These are phyloP conservation scores for Phytophthora ramorum DNA, from an alignment of 352 stramenopile genomes.

Conservation along the genomic window DNA sequence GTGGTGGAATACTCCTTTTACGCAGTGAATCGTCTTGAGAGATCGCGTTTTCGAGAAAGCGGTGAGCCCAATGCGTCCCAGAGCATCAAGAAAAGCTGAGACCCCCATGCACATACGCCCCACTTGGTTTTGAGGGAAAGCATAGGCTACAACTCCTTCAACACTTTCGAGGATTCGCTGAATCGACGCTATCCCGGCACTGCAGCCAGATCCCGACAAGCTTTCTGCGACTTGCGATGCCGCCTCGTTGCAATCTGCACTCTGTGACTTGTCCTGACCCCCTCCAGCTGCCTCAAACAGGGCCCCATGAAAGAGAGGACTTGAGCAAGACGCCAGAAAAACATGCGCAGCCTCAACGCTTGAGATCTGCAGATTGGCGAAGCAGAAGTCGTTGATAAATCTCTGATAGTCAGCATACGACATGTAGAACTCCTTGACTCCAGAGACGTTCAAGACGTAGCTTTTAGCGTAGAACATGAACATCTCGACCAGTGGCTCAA, in stretches of 20 bases:
- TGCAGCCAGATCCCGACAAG: conserved; percentile 8
- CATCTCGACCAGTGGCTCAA: conserved; percentile 71
- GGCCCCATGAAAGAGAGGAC: conserved; percentile 52
- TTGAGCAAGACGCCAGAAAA: conserved; percentile 72
- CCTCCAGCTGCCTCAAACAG: conserved; percentile 18
- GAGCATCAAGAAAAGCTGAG: conserved; percentile 70
- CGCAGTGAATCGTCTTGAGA: conserved; percentile 61
- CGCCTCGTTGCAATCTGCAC: conserved; percentile 9
- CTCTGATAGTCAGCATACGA: conserved; percentile 72
- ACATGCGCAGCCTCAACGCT: conserved; percentile 75
- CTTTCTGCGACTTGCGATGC: conserved; percentile 13
- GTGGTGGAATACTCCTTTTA: conserved; percentile 84
- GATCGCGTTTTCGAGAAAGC: conserved; percentile 55
- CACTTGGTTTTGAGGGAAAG: conserved; percentile 56
- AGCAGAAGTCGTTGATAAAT: conserved; percentile 80
- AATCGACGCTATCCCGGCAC: conserved; percentile 38
- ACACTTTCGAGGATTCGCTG: conserved; percentile 48
- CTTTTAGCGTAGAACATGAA: conserved; percentile 83
- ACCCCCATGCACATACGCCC: conserved; percentile 72
- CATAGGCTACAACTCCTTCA: conserved; percentile 58
- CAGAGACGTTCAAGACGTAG: conserved; percentile 46
- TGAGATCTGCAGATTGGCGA: conserved; percentile 74
- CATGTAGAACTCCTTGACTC: conserved; percentile 76
- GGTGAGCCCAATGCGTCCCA: conserved; percentile 62
- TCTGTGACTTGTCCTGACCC: conserved; percentile 7